Conservation (phyloP, 2,329 filamentous ascomycete species). For the Clonostachys chloroleuca region DNA sequence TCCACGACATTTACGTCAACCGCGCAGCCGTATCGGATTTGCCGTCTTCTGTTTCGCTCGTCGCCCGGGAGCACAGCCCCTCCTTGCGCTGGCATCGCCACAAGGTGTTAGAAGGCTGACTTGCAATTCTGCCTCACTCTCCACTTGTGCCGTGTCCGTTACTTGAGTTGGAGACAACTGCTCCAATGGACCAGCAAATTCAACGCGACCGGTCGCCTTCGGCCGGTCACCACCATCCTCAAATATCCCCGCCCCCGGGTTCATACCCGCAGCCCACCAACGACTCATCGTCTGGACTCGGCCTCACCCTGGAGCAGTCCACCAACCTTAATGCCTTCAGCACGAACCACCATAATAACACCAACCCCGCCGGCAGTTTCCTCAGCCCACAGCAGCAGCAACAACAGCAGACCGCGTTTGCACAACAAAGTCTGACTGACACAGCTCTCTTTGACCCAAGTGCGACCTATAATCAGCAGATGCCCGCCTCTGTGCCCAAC, state of each 20-base stretch:
- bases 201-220: conserved; percentile 57
- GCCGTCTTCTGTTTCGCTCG: no score
- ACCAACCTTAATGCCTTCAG: conserved; percentile 33
- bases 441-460: conserved; percentile 32
- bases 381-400: conserved; percentile 26
- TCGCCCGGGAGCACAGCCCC: conserved; percentile 2
- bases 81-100: conserved; percentile 2
- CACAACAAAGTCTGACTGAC: conserved; percentile 24
- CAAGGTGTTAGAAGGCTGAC: conserved; percentile 1
- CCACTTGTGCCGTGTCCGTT: no score
- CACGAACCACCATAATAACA: conserved; percentile 25
- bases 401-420: conserved; percentile 18
- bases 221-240: conserved; percentile 47
- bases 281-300: conserved; percentile 45
- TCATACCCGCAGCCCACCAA: conserved; percentile 38
- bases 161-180: background rate
- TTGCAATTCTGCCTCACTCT: conserved; percentile 1
- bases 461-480: conserved; percentile 38
- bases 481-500: conserved; percentile 24
- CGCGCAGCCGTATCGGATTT: no score
- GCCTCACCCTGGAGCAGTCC: conserved; percentile 52
- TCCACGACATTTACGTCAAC: no score
- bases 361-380: conserved; percentile 38
- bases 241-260: conserved; percentile 60
- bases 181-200: conserved; percentile 32